Base-by-base conservation (phyloP, 192 early-diverging fungal genomes). In the Coemansia sp. region DNA sequence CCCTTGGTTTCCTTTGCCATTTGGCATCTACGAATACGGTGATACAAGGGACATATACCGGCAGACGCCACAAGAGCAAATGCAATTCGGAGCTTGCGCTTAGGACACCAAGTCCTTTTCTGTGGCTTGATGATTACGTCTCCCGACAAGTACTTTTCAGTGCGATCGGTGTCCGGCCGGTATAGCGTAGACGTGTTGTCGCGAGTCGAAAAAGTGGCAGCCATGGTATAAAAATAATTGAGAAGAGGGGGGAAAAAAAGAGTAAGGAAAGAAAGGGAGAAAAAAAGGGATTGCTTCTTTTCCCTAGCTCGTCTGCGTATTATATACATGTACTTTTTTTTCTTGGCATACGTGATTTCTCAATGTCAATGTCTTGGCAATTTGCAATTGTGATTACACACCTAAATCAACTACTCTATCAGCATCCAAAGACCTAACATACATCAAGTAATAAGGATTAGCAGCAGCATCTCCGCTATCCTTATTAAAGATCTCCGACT, bases 371-470 rank as follows among this genome's bases (percentile, higher is more conserved):
- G 25, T 47, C 46, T 47, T 47, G 46, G 46, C 46, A 45, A n/a
- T n/a, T n/a, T n/a, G 42, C 5, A 35, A 15, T 22, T 39, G 10
- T 19, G 27, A 22, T 59, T 54, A 77, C 14, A 77, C 40, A 17
- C 64, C 60, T 40, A 76, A 53, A 24, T 67, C 60, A 35, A 60
- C 75, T 17, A 57, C 67, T 1, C 36, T 46, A 15, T 64, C 65
- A 0, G 79, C 14, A 6, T 73, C 72, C 5, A 10, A 6, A 2
- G 66, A 27, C 10, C 85, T 78, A 4, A 89, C 88, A 77, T 90
- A 93, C 2, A 93, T 88, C 47, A 92, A 76, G 62, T 87, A 89
- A 59, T 91, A 91, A 0, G 88, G 88, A n/a, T 90, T 93, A 8
- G 90, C 87, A 9, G 45, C 7, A 20, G 68, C 69, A 6, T 74